These are phyloP conservation scores for Hortaea sp. DNA, from an alignment of 2,329 filamentous ascomycete species.

Conservation along the genomic window DNA sequence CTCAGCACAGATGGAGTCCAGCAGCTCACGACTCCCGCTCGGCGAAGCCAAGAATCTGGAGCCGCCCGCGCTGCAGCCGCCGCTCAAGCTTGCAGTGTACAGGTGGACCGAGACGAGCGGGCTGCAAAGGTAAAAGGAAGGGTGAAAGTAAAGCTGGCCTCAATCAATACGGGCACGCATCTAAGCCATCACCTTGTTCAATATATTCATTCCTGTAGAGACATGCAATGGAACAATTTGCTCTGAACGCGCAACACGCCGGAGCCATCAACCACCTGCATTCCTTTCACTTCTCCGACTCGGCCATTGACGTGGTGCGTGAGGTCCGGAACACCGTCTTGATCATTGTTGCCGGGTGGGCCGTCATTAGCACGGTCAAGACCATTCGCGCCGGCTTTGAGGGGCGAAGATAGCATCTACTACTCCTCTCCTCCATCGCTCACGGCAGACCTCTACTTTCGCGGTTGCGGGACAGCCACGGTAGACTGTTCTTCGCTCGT, in stretches of 20 bases:
- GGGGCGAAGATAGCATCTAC: not conserved
- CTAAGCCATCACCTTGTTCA: not conserved
- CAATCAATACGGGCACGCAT: not conserved
- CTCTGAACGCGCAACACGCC: conserved; percentile 22
- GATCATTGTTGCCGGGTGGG: conserved; percentile 33
- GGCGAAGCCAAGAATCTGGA: not conserved
- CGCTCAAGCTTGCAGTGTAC: too few relatives aligned
- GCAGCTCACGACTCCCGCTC: not conserved
- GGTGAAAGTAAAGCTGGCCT: not conserved
- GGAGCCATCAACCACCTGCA: conserved; percentile 36
- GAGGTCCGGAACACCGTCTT: conserved; percentile 43
- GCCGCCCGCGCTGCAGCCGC: not conserved
- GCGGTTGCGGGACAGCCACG: too few relatives aligned
- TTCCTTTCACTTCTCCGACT: conserved; percentile 41
- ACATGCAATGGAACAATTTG: conserved; percentile 23
- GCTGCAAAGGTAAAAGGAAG: too few relatives aligned
- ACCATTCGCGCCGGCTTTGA: conserved; percentile 13
- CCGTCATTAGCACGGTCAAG: conserved; percentile 17
- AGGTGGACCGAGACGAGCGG: not conserved
- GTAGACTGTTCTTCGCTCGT: too few relatives aligned
- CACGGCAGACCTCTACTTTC: too few relatives aligned
- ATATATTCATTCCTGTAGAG: not conserved
- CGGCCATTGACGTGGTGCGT: conserved; percentile 38
- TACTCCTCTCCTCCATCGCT: too few relatives aligned
- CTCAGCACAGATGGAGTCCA: too few relatives aligned